Evolutionary conservation across 2,329 filamentous ascomycete genomes (phyloP), one percentile per base, ranked within the genome.

Genomic region (Endothia cerciana): DNA sequence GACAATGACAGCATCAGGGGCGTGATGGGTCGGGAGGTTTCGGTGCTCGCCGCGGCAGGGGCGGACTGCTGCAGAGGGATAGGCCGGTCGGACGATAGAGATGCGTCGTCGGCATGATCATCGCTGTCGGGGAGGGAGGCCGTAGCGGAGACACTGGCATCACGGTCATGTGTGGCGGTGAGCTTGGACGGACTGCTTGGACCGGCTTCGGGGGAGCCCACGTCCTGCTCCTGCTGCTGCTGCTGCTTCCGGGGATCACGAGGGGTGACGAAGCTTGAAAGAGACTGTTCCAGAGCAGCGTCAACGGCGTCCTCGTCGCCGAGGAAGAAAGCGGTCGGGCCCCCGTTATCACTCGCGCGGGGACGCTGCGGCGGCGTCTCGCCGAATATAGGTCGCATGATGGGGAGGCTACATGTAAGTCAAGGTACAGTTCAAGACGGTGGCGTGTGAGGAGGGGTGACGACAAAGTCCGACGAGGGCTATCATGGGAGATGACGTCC

Each of bases 281-380:
- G 49, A 38, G 75, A 70, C 19, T 74, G 73, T 51, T 76, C 73
- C 60, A 78, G 71, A 56, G 78, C 76, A 22, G 77, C 75, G 68
- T 82, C 80, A 67, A 85, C 75, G 13, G 79, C 75, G 56, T 81
- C 78, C 73, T 85, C 84, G 70, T 84, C 81, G 70, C 80, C 80
- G 60, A 86, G 72, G 68, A 83, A 73, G 70, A 70, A 78, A 63
- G 70, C 66, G 51, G 76, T 62, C 33, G 65, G 75, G 43, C 74
- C 74, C 40, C 71, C 69, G 47, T 78, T 74, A 72, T 81, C 77
- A 70, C 74, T 69, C 69, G 74, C 73, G 70, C 79, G 78, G 65
- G 75, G 77, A 67, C 77, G 76, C 70, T 79, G 78, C 70, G 73
- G 74, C 62, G 73, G 75, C 73, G 81, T 79, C 66, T 81, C 80